Evolutionary conservation across 1,139 yeast species (phyloP).

Genomic region (Candida neerlandica): DNA sequence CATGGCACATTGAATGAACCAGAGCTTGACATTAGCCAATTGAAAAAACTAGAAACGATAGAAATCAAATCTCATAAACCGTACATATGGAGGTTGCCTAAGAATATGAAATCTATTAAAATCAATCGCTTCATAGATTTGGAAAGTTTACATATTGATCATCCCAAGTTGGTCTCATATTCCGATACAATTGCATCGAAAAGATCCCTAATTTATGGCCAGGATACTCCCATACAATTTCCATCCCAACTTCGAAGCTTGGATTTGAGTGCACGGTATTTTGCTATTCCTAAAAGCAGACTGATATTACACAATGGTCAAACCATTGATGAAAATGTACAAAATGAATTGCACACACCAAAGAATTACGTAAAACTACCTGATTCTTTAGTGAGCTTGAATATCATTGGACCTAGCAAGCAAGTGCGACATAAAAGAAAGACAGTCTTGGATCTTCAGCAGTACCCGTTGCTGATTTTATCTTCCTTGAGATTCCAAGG

Average conservation of each 20-base stretch:
- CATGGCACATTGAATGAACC: background rate
- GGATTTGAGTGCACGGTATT: background rate
- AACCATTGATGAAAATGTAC: too few species aligned
- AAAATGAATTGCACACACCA: too few species aligned
- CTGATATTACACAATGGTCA: too few species aligned
- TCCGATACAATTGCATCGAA: background rate
- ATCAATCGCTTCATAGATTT: background rate
- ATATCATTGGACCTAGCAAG: background rate
- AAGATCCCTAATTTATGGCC: background rate
- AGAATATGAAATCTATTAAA: background rate
- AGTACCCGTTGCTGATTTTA: background rate
- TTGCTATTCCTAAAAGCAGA: background rate
- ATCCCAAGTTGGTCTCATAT: background rate
- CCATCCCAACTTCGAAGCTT: background rate
- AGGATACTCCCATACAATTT: background rate
- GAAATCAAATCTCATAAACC: background rate
- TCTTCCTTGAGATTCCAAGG: too few species aligned
- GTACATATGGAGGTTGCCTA: background rate
- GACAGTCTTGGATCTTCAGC: background rate
- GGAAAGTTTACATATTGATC: background rate
- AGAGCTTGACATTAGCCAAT: background rate
- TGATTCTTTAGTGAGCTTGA: background rate
- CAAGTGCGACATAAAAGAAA: background rate
- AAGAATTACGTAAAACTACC: background rate
- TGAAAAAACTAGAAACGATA: background rate